Base-by-base conservation (phyloP, 2,329 filamentous ascomycete genomes). In the Colletotrichum destructivum region DNA sequence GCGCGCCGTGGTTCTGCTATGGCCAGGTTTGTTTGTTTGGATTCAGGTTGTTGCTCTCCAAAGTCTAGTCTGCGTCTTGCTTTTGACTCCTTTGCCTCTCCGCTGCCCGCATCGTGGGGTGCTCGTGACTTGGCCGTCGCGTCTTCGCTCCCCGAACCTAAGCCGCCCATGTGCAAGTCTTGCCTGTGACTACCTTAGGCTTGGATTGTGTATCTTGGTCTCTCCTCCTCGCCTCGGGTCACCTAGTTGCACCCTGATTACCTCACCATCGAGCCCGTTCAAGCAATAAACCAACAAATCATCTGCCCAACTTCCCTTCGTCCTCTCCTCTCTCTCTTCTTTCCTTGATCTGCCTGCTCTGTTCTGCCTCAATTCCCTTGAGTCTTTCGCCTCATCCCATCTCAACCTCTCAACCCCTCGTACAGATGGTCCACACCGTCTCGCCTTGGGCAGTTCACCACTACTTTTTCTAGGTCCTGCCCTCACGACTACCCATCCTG, bases 271-370 rank as follows among this genome's bases (percentile, higher is more conserved):
- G 52, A 46, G 38, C 47, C 31, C 60, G 40, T 62, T 52, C n/a
- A 47, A 52, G 35, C 46, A 62, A 52, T 46, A 49, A 62, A 51
- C 40, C 60, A 51, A n/a, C 46, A 62, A 57, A 57, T 23, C 60
- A 52, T 21, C 26, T 42, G 26, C n/a, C 31, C 16, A 40, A 15
- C 11, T 46, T 42, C 55, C n/a, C 35, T 40, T 52, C 16, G 13
- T 62, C 35, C 31, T 62, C 35, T 42, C 9, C 18, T 40, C 35
- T 51, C 9, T 38, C 51, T 31, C 26, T n/a, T n/a, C 26, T 31
- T 31, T 38, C 35, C 8, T 38, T 38, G 35, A 2, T 38, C 35
- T 8, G 35, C 11, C 35, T 38, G 35, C 47, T 51, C 46, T 35
- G 9, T 21, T 52, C 9, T 38, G 15, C 60, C 31, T 62, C 5